Conservation (phyloP, 2,329 filamentous ascomycete genomes). For the Ampelomyces quisqualis region DNA sequence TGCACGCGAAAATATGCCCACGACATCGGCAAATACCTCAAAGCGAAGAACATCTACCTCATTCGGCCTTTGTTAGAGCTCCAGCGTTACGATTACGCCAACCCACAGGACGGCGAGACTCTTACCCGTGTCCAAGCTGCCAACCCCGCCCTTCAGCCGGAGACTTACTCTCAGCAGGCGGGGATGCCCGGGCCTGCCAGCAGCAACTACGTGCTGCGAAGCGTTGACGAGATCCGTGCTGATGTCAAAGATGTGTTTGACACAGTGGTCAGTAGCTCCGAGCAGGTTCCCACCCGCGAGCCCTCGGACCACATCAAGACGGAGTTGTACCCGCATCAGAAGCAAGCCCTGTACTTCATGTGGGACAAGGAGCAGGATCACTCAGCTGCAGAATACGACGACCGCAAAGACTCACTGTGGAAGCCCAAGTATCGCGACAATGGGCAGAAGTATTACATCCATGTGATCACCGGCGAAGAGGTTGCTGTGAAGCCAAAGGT, state of each 20-base stretch:
- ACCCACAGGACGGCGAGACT: constrained; percentile 61
- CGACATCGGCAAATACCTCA: constrained; percentile 67
- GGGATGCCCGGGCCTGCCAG: not conserved
- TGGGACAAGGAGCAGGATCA: constrained; percentile 69
- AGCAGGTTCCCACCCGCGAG: constrained; percentile 74
- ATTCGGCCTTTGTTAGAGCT: constrained; percentile 62
- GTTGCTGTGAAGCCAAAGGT: constrained; percentile 35
- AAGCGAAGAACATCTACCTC: constrained; percentile 66
- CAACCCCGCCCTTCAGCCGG: constrained; percentile 16
- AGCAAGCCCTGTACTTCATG: constrained; percentile 88
- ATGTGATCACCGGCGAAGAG: constrained; percentile 74
- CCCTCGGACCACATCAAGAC: constrained; percentile 64
- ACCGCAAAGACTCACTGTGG: constrained; percentile 75
- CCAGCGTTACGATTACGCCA: constrained; percentile 68
- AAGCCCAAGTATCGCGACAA: constrained; percentile 59
- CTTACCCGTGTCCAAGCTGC: constrained; percentile 17
- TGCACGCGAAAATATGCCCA: constrained; percentile 67
- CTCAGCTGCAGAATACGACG: constrained; percentile 61
- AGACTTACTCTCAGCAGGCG: constrained; percentile 3
- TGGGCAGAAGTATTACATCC: constrained; percentile 67
- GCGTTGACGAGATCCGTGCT: constrained; percentile 77
- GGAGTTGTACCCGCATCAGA: constrained; percentile 78
- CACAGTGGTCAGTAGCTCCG: constrained; percentile 67
- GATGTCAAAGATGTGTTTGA: constrained; percentile 89
- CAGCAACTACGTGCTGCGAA: constrained; percentile 22